Evolutionary conservation across 345 rosid species (phyloP).

Genomic region (Syzygium grande): DNA sequence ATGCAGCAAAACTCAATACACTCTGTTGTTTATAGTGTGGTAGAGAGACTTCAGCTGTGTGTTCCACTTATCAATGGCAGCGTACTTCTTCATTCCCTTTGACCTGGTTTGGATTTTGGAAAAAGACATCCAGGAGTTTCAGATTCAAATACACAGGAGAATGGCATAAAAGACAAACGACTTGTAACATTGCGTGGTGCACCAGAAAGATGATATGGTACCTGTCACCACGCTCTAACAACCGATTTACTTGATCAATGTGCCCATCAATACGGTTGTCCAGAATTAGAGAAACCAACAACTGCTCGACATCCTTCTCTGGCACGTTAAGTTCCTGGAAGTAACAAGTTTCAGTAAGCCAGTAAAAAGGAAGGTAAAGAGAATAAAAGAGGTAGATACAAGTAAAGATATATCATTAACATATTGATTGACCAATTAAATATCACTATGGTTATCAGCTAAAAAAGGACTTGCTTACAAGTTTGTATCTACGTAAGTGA

Average conservation of each 20-base stretch:
- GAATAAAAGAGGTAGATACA: neutral
- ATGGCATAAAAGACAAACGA: neutral
- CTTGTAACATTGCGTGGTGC: neutral
- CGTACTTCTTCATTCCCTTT: constrained; percentile 88
- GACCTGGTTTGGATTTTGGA: constrained; percentile 31
- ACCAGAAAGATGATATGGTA: neutral
- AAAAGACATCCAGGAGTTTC: neutral
- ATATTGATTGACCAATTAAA: neutral
- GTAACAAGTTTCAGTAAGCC: neutral
- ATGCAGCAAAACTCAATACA: constrained; percentile 21
- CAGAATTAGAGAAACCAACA: constrained; percentile 78
- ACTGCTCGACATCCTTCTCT: constrained; percentile 88
- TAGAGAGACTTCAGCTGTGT: constrained; percentile 75
- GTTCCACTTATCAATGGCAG: constrained; percentile 95
- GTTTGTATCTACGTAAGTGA: neutral
- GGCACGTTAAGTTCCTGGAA: constrained; percentile 88
- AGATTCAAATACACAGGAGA: neutral
- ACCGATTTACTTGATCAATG: constrained; percentile 92
- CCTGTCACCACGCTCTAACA: constrained; percentile 90
- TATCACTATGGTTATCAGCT: neutral
- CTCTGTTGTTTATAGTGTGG: constrained; percentile 58
- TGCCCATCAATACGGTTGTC: constrained; percentile 94
- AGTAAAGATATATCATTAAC: neutral
- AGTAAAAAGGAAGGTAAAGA: neutral
- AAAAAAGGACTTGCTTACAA: neutral